phyloP scores from a whole-genome alignment of 2,329 filamentous ascomycete species.

The Akanthomyces muscarius region DNA sequence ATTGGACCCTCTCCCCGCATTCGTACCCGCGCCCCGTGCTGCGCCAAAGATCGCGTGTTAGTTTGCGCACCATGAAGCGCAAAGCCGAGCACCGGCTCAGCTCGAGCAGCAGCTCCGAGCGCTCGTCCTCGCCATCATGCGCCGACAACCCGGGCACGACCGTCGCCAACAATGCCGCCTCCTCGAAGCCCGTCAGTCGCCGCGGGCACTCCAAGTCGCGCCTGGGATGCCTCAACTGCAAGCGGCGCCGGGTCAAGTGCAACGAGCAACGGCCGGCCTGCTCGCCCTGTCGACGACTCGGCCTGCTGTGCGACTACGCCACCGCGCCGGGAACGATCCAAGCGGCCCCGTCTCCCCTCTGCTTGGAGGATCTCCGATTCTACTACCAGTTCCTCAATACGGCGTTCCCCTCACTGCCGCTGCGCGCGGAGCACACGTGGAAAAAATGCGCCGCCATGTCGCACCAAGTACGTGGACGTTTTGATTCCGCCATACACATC shows the following conservation, averaged over 20 bases:
- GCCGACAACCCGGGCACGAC: neutral
- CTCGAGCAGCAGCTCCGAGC: constrained; percentile 5
- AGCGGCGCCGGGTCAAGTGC: constrained; percentile 30
- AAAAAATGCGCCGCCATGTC: constrained; percentile 32
- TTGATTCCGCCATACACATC: neutral
- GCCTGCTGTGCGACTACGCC: constrained; percentile 31
- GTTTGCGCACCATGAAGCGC: constrained; percentile 9
- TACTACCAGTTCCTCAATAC: constrained; percentile 48
- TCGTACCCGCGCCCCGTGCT: too few relatives aligned
- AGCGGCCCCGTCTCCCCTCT: constrained; percentile 26
- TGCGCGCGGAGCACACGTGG: constrained; percentile 33
- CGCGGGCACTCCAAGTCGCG: constrained; percentile 29
- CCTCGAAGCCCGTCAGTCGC: neutral
- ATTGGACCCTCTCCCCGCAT: too few relatives aligned
- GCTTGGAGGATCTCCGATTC: constrained; percentile 43
- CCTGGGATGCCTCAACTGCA: constrained; percentile 32
- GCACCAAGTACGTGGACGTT: constrained; percentile 26
- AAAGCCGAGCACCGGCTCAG: constrained; percentile 1
- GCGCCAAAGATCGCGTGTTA: neutral
- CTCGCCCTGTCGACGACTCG: constrained; percentile 31
- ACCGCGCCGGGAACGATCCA: constrained; percentile 19
- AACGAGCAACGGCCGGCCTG: constrained; percentile 28
- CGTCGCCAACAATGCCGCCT: neutral
- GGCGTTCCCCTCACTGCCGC: constrained; percentile 36
- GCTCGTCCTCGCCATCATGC: neutral